Evolutionary conservation across 805 yeast species (phyloP).

Genomic region (Candida glaebosa): DNA sequence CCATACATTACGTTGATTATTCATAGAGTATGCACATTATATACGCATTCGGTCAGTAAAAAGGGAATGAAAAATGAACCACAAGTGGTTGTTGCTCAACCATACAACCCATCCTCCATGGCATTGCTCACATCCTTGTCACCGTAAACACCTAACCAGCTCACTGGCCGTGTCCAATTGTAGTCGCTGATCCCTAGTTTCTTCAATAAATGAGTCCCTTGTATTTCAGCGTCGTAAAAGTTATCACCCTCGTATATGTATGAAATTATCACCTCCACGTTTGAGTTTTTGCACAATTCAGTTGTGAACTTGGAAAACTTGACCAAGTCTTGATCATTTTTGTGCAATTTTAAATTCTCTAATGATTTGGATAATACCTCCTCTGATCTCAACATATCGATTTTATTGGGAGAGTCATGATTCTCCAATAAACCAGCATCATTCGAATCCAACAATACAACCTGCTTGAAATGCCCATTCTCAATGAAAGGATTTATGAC

Average conservation of each 20-base stretch:
- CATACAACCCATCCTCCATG: constrained; percentile 73
- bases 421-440: constrained; percentile 54
- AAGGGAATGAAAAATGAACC: no score
- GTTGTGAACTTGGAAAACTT: constrained; percentile 3
- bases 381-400: constrained; percentile 26
- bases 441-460: constrained; percentile 66
- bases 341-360: constrained; percentile 20
- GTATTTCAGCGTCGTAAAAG: constrained; percentile 57
- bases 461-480: constrained; percentile 35
- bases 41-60: not conserved
- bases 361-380: constrained; percentile 30
- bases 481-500: constrained; percentile 49
- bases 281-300: constrained; percentile 3
- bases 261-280: constrained; percentile 38
- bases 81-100: constrained; percentile 37
- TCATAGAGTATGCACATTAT: no score
- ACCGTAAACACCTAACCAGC: constrained; percentile 89
- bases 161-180: constrained; percentile 55
- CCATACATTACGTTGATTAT: no score
- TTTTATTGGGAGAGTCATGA: constrained; percentile 15
- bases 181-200: constrained; percentile 15
- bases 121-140: constrained; percentile 62
- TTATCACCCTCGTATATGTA: constrained; percentile 92
- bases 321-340: not conserved
- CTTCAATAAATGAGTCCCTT: constrained; percentile 39